Percentiles rank a stretch among this genome's conserved stretches.
Conservation (phyloP, 495 filamentous ascomycete species). For the Tuber magnatum region DNA sequence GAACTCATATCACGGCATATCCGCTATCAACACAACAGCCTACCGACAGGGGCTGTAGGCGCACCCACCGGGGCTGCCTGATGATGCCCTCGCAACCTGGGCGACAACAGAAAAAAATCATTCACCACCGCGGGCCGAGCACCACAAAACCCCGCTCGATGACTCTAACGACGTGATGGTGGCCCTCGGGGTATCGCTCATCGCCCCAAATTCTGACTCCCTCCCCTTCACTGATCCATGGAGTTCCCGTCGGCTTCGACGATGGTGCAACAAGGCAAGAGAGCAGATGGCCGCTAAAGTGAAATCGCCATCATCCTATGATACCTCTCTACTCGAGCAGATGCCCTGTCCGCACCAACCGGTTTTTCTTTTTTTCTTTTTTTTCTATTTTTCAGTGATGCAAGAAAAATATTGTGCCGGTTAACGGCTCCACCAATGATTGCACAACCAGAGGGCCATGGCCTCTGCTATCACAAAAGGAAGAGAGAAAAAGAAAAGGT, state of each 20-base stretch:
- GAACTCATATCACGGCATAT: too few relatives aligned
- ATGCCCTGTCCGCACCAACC: neutral
- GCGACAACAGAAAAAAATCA: neutral
- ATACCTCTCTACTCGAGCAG: neutral
- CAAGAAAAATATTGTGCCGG: neutral
- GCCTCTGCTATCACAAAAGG: neutral
- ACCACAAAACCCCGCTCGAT: neutral
- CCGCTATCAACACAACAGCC: neutral
- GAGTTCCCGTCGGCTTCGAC: neutral
- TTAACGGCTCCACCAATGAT: neutral
- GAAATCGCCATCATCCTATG: neutral
- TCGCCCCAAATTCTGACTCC: neutral
- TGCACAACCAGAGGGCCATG: neutral
- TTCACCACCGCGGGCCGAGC: neutral
- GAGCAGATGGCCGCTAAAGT: neutral
- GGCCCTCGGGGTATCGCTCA: neutral
- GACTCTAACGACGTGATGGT: neutral
- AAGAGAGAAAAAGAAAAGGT: too few relatives aligned
- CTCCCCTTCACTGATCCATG: neutral
- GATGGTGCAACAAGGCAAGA: conserved; percentile 7
- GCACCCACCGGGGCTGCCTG: neutral
- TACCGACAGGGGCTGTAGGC: neutral
- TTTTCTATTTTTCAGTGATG: neutral
- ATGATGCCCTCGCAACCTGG: neutral
- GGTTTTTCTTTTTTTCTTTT: neutral